Evolutionary conservation across 2,329 filamentous ascomycete genomes (phyloP).

Genomic region (Penicillium verrucosum): DNA sequence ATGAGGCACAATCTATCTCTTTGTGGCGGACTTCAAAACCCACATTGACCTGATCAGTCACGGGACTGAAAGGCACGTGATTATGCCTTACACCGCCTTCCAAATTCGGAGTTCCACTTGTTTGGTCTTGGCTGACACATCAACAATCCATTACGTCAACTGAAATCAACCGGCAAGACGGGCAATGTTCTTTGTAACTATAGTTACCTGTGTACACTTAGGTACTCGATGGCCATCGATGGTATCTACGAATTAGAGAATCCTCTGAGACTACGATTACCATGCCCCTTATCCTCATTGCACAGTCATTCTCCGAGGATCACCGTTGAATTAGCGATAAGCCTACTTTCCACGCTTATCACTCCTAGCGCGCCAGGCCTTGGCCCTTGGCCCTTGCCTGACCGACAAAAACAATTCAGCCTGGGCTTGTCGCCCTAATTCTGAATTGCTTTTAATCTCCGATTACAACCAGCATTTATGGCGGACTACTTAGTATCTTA

Average conservation of each 20-base stretch:
- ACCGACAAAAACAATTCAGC: slow-evolving; percentile 6
- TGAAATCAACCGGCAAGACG: not conserved
- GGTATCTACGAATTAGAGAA: not conserved
- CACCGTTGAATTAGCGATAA: slow-evolving; percentile 3
- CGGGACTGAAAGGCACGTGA: slow-evolving; percentile 11
- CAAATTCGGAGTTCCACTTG: not conserved
- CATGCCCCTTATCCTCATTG: not conserved
- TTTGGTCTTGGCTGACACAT: not conserved
- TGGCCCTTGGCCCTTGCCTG: slow-evolving; percentile 17
- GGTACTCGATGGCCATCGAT: not conserved
- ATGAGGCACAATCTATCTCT: slow-evolving; percentile 33
- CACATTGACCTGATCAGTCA: slow-evolving; percentile 27
- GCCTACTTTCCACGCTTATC: slow-evolving; percentile 19
- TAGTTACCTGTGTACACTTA: not conserved
- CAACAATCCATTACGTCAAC: not conserved
- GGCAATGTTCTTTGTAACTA: not conserved
- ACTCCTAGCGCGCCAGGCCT: slow-evolving; percentile 12
- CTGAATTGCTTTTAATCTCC: slow-evolving; percentile 1
- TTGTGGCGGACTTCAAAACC: slow-evolving; percentile 41
- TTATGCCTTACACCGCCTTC: not conserved
- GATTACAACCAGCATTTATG: slow-evolving; percentile 7
- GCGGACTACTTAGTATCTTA: not conserved
- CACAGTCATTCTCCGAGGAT: not conserved
- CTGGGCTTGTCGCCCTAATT: not conserved
- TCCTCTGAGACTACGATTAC: not conserved